Conservation (phyloP, 257 asterid genomes). For the Cordia subcordata region DNA sequence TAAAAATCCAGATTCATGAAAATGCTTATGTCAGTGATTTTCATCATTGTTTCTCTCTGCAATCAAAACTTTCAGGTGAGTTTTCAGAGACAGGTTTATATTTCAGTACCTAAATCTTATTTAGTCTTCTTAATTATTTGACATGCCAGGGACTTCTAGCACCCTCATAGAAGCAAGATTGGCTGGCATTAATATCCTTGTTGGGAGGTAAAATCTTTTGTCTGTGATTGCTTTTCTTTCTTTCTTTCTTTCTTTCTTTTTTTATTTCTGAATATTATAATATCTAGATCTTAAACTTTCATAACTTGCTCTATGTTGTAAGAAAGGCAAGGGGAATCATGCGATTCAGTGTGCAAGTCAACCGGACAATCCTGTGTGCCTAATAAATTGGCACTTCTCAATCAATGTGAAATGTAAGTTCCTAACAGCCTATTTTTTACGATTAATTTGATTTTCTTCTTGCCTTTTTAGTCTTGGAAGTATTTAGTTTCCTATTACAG, state of each 20-base stretch:
- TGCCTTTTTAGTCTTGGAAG: too few species aligned
- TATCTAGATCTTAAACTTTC: slow-evolving; percentile 13
- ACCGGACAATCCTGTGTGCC: slow-evolving; percentile 87
- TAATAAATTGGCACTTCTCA: slow-evolving; percentile 69
- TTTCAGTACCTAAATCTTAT: background rate
- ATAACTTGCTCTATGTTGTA: slow-evolving; percentile 19
- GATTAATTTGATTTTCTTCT: background rate
- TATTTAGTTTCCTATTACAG: too few species aligned
- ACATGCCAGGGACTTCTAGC: slow-evolving; percentile 39
- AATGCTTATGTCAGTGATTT: slow-evolving; percentile 83
- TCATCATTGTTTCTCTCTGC: slow-evolving; percentile 83
- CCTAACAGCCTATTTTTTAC: background rate
- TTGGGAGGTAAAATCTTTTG: slow-evolving; percentile 52
- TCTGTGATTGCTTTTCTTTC: background rate
- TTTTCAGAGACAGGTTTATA: background rate
- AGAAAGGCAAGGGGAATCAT: slow-evolving; percentile 80
- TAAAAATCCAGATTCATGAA: slow-evolving; percentile 53
- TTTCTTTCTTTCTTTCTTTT: too few species aligned
- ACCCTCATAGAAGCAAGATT: slow-evolving; percentile 53
- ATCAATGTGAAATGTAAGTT: slow-evolving; percentile 79
- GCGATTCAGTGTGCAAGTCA: slow-evolving; percentile 74
- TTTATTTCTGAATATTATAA: too few species aligned
- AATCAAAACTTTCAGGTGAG: slow-evolving; percentile 78
- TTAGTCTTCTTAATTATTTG: background rate
- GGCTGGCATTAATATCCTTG: slow-evolving; percentile 59